Evolutionary conservation across 1,284 basidiomycete species (phyloP).

Genomic region (Microbotryum scabiosae): DNA sequence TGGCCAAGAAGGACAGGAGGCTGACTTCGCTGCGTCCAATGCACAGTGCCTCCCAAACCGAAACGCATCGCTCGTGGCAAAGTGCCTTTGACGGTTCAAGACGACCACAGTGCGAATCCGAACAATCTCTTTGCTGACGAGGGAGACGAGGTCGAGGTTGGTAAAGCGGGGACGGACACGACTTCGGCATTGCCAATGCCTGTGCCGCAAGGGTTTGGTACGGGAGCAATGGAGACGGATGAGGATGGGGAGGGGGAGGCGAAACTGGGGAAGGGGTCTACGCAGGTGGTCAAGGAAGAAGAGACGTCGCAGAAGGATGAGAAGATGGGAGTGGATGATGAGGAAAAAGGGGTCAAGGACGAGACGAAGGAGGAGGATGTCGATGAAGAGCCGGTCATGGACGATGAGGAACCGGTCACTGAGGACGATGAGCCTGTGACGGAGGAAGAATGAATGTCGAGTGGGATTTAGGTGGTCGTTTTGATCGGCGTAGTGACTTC

Average conservation of each 20-base stretch:
- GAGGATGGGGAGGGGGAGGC: not conserved
- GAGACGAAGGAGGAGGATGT: not conserved
- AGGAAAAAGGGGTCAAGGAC: not conserved
- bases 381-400: slow-evolving; percentile 3
- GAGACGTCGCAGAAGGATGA: not conserved
- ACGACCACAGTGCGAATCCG: slow-evolving; percentile 9
- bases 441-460: slow-evolving; percentile 1
- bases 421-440: not conserved
- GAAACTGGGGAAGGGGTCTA: not conserved
- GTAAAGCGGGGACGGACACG: not conserved
- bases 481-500: not conserved
- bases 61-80: not conserved
- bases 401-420: not conserved
- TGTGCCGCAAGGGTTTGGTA: not conserved
- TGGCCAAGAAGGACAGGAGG: not conserved
- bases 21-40: not conserved
- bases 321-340: not conserved
- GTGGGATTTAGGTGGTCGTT: not conserved
- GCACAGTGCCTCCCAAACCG: slow-evolving; percentile 24
- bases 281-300: too few relatives aligned
- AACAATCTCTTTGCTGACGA: not conserved
- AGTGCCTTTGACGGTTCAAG: not conserved
- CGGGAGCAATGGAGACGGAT: not conserved
- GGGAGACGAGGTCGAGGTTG: not conserved
- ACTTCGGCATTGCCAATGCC: not conserved